Evolutionary conservation across 495 filamentous ascomycete species (phyloP), one percentile per base, ranked within the genome.

Genomic region (Tuber magnatum): DNA sequence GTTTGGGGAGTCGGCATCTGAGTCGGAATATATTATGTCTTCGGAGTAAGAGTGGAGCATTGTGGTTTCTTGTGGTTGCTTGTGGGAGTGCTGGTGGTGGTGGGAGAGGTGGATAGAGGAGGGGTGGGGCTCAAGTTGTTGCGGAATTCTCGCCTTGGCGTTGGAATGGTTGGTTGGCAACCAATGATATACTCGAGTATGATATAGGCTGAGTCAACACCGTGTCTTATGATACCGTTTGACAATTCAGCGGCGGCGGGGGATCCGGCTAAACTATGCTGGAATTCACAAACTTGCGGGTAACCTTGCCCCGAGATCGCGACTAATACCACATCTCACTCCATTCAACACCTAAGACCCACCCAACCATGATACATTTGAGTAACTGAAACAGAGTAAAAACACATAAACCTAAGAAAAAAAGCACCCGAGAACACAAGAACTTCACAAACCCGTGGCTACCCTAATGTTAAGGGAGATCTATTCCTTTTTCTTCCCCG

Each of bases 401-500:
- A 38, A 72, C 73, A 39, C 35, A 20, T 8, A 56, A 32, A 22
- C 41, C n/a, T 16, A 40, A 32, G 56, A 35, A 65, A 32, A 28
- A 35, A 65, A 40, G 38, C 28, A 74, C 24, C 72, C 28, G 39
- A 72, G n/a, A 39, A 56, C 32, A 38, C 35, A n/a, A 7, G 24
- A n/a, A 41, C 24, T 44, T 44, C 42, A 24, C 69, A 70, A 32
- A 20, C 42, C 69, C 28, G 4, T 20, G 16, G 28, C 28, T 16
- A 35, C 56, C 56, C 32, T 5, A 18, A 18, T 35, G 3, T 65
- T 35, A 35, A 35, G 16, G 56, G 51, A 68, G 40, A 41, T 72
- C 70, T 82, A 77, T 69, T 77, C 73, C 35, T 73, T 61, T 72
- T 77, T 81, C 70, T 74, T 77, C 35, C 81, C 78, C 16, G 80